phyloP scores from a whole-genome alignment of 78 protist species.

The Pigoraptor vietnamica region DNA sequence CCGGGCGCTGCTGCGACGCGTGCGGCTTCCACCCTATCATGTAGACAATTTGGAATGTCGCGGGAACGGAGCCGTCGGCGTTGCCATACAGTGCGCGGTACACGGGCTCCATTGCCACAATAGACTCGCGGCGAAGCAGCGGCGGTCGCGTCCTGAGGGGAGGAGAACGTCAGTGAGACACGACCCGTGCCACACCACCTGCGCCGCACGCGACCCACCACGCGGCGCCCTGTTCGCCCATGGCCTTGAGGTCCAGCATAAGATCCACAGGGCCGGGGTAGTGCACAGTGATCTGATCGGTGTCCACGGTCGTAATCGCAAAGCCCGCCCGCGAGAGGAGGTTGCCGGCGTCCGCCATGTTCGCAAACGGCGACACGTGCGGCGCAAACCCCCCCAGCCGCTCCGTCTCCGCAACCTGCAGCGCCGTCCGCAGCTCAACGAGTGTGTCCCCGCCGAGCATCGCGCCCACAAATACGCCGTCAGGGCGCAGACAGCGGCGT shows the following conservation, averaged over 20 bases:
- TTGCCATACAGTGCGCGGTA: not conserved
- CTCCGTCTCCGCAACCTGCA: slow-evolving; percentile 24
- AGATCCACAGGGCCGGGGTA: not conserved
- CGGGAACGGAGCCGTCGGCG: slow-evolving; percentile 12
- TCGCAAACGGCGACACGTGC: slow-evolving; percentile 13
- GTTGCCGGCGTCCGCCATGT: not conserved
- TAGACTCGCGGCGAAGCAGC: not conserved
- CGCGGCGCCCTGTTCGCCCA: slow-evolving; percentile 13
- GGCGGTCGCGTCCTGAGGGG: not conserved
- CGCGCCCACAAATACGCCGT: slow-evolving; percentile 17
- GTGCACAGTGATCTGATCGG: not conserved
- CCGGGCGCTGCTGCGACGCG: not conserved
- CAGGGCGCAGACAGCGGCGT: slow-evolving; percentile 7
- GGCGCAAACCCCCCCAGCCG: slow-evolving; percentile 4
- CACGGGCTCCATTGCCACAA: slow-evolving; percentile 8
- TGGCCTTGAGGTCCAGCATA: not conserved
- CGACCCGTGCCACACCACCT: not conserved
- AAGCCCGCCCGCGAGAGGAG: not conserved
- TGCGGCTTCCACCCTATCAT: slow-evolving; percentile 17
- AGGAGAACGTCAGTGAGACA: not conserved
- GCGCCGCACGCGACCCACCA: not conserved
- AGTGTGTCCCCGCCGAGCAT: slow-evolving; percentile 29
- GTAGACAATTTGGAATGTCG: slow-evolving; percentile 8
- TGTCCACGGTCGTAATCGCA: not conserved
- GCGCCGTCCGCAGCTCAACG: slow-evolving; percentile 13